Evolutionary conservation across 371 early-diverging fungal genomes (phyloP), one percentile per base, ranked within the genome.

Genomic region (Cokeromyces recurvatus): DNA sequence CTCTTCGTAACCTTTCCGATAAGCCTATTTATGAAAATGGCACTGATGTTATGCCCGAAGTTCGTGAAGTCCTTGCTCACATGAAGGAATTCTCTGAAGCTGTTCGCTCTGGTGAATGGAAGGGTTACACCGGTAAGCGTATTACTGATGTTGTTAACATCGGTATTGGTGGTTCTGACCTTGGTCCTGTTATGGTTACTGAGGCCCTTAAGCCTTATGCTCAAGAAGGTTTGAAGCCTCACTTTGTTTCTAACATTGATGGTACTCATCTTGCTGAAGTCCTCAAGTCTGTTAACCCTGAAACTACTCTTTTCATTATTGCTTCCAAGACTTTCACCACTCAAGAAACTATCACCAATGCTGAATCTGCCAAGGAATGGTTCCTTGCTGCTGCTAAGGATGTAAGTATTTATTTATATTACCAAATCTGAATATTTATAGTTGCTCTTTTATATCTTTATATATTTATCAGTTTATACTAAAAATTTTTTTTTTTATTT

Each of bases 111-210:
- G 96, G 97, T 34, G 72, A 69, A 46, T 94, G 98, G 93, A 89
- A 79, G 64, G 96, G 99, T 25, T 93, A 90, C 63, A 93, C 97
- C 21, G 98, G 97, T 59, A 85, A 95, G 71, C 59, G 66, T 32
- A 92, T 99, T 59, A 91, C 91, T 37, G 95, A 95, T 56, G 74
- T 99, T 31, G 94, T 99, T 63, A 98, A 98, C 79, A 97, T 99
- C 68, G 99, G 99, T 63, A 99, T 99, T 62, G 99, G 99, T 62
- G 99, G 99, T 60, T 95, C 96, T n/a, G 99, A 99, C 72, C 82
- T 99, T 38, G 99, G 99, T 24, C 99, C 99, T 16, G 92, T 95
- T 49, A 95, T 99, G 95, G 98, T 97, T 24, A 94, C 94, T 20
- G 93, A 97, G 70, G 97, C 99, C 8, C 76, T 99, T 59, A 90